phyloP scores from a whole-genome alignment of 352 stramenopile genomes.

The Phytophthora melonis region DNA sequence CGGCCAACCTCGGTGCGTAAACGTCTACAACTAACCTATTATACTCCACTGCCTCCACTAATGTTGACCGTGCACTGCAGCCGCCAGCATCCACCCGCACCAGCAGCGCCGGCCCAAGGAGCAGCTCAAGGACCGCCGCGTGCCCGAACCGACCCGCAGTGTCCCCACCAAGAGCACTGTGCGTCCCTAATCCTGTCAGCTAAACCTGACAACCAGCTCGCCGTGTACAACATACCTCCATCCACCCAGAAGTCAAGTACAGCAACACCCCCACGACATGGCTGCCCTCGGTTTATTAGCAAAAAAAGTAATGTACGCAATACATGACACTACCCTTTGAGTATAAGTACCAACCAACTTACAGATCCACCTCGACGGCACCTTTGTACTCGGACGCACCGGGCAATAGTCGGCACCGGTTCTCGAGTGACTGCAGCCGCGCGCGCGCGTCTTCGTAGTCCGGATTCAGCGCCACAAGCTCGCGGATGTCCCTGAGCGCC shows the following conservation, averaged over 20 bases:
- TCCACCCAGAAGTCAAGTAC: conserved; percentile 6
- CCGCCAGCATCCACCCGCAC: conserved; percentile 26
- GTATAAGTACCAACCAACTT: conserved; percentile 6
- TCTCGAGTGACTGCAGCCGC: conserved; percentile 50
- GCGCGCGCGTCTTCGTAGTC: conserved; percentile 64
- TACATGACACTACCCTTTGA: conserved; percentile 26
- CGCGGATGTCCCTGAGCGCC: conserved; percentile 64
- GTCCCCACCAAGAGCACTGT: conserved; percentile 15
- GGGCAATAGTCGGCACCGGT: conserved; percentile 54
- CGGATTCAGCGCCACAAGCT: conserved; percentile 61
- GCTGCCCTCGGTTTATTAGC: conserved; percentile 12
- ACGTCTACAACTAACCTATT: neutral
- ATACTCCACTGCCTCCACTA: neutral
- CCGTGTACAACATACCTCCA: neutral
- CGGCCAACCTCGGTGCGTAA: conserved; percentile 20
- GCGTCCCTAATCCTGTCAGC: conserved; percentile 9
- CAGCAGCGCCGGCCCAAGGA: conserved; percentile 15
- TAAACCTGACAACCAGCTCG: conserved; percentile 2
- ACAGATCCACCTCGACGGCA: conserved; percentile 31
- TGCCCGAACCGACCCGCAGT: conserved; percentile 17
- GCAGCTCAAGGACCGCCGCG: conserved; percentile 13
- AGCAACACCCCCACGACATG: neutral
- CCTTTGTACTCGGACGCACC: conserved; percentile 20
- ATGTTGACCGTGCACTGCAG: neutral
- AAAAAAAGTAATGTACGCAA: conserved; percentile 35